Percentiles rank a stretch among this genome's conserved stretches.
phyloP scores from a whole-genome alignment of 2,329 filamentous ascomycete species.

The Daldinia eschscholtzii region DNA sequence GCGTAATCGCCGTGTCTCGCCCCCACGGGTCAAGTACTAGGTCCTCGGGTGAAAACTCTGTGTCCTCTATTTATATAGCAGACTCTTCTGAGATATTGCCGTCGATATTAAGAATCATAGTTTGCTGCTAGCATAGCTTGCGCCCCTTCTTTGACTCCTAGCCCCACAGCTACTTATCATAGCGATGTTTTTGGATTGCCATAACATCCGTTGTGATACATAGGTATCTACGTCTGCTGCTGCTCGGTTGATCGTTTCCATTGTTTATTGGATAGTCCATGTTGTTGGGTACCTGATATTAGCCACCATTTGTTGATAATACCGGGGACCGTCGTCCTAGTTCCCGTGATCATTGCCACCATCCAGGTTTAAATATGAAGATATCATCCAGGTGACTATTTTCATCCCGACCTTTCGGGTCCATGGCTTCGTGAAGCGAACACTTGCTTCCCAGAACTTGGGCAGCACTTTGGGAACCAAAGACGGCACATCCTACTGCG shows the following conservation, averaged over 20 bases:
- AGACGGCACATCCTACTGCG: conserved; percentile 29
- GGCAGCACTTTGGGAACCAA: background rate
- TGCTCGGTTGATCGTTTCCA: background rate
- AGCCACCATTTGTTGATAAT: background rate
- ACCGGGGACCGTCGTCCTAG: background rate
- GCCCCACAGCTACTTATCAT: background rate
- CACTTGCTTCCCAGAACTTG: background rate
- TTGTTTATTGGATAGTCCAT: background rate
- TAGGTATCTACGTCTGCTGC: background rate
- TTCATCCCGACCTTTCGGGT: conserved; percentile 9
- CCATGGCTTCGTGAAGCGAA: background rate
- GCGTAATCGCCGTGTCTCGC: background rate
- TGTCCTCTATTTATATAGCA: background rate
- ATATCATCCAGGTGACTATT: background rate
- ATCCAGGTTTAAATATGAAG: too few species aligned
- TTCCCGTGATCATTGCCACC: background rate
- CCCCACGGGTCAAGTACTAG: background rate
- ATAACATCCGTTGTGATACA: background rate
- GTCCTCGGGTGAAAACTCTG: background rate
- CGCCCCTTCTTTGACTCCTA: background rate
- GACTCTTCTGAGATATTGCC: background rate
- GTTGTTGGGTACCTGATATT: background rate
- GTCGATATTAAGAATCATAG: background rate
- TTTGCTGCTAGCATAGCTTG: background rate
- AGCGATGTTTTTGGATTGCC: background rate